Evolutionary conservation across 2,329 filamentous ascomycete genomes (phyloP).

Genomic region (Exophiala aquamarina): DNA sequence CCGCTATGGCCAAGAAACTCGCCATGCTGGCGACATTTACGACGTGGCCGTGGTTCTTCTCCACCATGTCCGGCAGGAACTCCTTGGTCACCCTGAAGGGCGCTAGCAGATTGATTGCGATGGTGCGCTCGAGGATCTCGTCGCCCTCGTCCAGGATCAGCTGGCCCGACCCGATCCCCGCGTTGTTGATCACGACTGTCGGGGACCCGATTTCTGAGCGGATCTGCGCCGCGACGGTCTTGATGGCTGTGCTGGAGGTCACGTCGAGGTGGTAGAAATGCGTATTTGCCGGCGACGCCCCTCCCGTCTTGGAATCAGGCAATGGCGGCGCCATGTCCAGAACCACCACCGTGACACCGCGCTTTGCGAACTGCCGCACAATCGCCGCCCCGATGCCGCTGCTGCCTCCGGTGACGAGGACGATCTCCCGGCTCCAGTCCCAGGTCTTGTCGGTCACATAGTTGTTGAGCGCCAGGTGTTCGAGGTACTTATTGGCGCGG

Average conservation of each 20-base stretch:
- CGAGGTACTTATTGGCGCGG: not conserved
- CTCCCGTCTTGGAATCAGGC: too few species aligned
- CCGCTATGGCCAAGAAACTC: conserved; percentile 59
- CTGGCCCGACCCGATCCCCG: conserved; percentile 60
- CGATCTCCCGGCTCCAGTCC: conserved; percentile 5
- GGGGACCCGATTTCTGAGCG: conserved; percentile 60
- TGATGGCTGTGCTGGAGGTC: conserved; percentile 56
- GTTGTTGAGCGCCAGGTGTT: conserved; percentile 1
- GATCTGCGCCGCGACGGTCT: conserved; percentile 40
- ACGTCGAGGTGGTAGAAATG: conserved; percentile 70
- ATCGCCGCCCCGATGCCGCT: conserved; percentile 31
- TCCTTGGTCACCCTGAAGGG: conserved; percentile 65
- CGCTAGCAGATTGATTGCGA: conserved; percentile 68
- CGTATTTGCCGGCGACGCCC: not conserved
- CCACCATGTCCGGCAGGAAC: conserved; percentile 66
- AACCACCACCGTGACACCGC: conserved; percentile 6
- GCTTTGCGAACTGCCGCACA: conserved; percentile 17
- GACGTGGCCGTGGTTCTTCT: conserved; percentile 67
- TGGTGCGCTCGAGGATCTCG: conserved; percentile 62
- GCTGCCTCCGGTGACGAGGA: conserved; percentile 9
- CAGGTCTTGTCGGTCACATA: not conserved
- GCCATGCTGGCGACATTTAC: conserved; percentile 69
- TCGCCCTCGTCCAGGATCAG: conserved; percentile 61
- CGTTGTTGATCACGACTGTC: conserved; percentile 71
- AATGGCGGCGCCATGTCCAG: conserved; percentile 1